Evolutionary conservation across 164 flowering plant genomes (phyloP).

Genomic region (Dillenia suffruticosa): DNA sequence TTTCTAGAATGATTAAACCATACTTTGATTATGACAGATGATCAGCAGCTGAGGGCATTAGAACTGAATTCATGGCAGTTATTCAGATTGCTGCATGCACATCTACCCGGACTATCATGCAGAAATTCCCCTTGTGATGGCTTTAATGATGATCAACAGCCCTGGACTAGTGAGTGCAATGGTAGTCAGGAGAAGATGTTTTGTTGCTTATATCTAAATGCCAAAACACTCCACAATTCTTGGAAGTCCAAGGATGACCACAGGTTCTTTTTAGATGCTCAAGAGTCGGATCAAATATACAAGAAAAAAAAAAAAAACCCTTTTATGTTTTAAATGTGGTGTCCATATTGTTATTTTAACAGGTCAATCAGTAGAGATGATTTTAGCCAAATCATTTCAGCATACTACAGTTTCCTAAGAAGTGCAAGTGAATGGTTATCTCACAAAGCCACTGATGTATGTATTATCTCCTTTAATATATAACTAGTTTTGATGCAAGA

Average conservation of each 20-base stretch:
- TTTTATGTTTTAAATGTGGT: too few species aligned
- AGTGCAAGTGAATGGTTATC: constrained; percentile 82
- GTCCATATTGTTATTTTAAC: constrained; percentile 5
- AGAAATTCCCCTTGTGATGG: constrained; percentile 25
- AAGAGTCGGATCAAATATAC: too few species aligned
- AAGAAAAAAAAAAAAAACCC: too few species aligned
- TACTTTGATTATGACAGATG: constrained; percentile 35
- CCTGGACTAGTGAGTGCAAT: constrained; percentile 22
- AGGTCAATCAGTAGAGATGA: constrained; percentile 40
- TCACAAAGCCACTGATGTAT: constrained; percentile 78
- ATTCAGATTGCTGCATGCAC: constrained; percentile 65
- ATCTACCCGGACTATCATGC: constrained; percentile 52
- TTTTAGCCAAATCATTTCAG: constrained; percentile 29
- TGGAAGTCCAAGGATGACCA: constrained; percentile 45
- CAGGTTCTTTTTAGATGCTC: constrained; percentile 16
- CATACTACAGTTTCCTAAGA: constrained; percentile 59
- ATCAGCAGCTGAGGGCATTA: constrained; percentile 57
- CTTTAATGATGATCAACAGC: constrained; percentile 13
- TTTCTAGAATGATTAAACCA: too few species aligned
- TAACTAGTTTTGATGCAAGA: not conserved
- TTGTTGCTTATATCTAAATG: constrained; percentile 52
- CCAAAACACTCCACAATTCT: constrained; percentile 47
- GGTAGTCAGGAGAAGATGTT: constrained; percentile 37
- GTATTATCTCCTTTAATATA: constrained; percentile 16
- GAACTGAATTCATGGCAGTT: constrained; percentile 93